Conservation (phyloP, 352 stramenopile species). For the Pythium insidiosum region DNA sequence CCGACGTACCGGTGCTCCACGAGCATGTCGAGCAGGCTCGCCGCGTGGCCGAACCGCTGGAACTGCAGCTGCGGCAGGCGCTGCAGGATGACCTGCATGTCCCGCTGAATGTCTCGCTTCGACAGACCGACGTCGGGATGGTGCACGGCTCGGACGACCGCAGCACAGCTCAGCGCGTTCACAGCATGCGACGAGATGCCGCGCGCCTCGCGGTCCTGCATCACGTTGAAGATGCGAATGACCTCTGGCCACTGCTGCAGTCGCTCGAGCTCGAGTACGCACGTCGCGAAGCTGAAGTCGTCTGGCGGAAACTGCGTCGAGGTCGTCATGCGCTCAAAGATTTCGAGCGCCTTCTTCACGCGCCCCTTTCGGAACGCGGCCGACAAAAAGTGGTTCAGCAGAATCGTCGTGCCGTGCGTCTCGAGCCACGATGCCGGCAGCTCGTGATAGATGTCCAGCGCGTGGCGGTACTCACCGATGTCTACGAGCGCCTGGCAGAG, state of each 20-base stretch:
- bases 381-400: constrained; percentile 60
- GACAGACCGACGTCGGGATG: constrained; percentile 9
- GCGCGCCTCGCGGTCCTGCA: constrained; percentile 29
- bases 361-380: constrained; percentile 21
- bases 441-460: constrained; percentile 38
- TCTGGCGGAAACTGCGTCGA: constrained; percentile 31
- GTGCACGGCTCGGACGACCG: constrained; percentile 41
- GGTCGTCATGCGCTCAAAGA: constrained; percentile 36
- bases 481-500: constrained; percentile 57
- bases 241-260: constrained; percentile 29
- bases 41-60: constrained; percentile 33
- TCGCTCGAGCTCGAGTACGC: constrained; percentile 45
- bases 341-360: constrained; percentile 21
- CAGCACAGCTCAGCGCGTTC: constrained; percentile 41
- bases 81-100: constrained; percentile 39
- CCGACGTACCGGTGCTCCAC: constrained; percentile 42
- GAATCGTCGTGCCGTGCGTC: constrained; percentile 27
- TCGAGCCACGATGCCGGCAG: constrained; percentile 29
- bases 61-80: constrained; percentile 29
- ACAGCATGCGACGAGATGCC: constrained; percentile 16
- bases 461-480: constrained; percentile 27
- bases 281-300: constrained; percentile 59
- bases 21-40: constrained; percentile 50
- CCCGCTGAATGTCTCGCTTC: constrained; percentile 14
- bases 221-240: constrained; percentile 48